Conservation (phyloP, 768 basidiomycete genomes). For the Mycena floridula region DNA sequence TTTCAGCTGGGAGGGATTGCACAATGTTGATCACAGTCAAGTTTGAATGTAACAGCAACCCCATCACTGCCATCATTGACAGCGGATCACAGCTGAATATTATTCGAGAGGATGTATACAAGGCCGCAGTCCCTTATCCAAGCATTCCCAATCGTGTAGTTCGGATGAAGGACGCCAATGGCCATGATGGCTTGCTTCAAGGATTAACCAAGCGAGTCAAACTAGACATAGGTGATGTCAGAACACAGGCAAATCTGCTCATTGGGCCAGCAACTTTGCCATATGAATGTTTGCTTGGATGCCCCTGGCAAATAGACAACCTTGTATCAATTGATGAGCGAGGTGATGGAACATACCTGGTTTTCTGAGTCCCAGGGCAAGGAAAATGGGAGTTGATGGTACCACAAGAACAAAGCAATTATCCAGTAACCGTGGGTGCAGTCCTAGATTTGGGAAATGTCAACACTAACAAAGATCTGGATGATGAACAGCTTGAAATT, state of each 20-base stretch:
- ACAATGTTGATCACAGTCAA: conserved; percentile 2
- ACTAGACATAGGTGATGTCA: conserved; percentile 15
- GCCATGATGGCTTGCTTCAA: conserved; percentile 12
- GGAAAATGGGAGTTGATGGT: too few relatives aligned
- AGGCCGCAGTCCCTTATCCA: neutral
- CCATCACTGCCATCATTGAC: conserved; percentile 5
- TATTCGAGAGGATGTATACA: conserved; percentile 2
- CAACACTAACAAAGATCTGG: too few relatives aligned
- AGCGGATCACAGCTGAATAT: conserved; percentile 9
- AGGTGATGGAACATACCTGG: too few relatives aligned
- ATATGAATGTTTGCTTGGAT: conserved; percentile 15
- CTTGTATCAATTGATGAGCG: conserved; percentile 18
- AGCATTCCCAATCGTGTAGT: conserved; percentile 4
- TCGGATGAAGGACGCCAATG: conserved; percentile 23
- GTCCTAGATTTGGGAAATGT: too few relatives aligned
- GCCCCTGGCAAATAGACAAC: conserved; percentile 19
- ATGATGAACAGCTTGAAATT: too few relatives aligned
- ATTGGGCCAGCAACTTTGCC: conserved; percentile 12
- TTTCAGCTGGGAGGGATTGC: neutral
- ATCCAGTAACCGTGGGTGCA: too few relatives aligned
- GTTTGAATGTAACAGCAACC: conserved; percentile 2
- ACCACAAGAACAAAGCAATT: too few relatives aligned
- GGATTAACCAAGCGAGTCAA: conserved; percentile 16
- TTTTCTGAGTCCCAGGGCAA: too few relatives aligned
- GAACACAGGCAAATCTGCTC: conserved; percentile 14